Percentiles rank a stretch among this genome's conserved stretches.
These are phyloP conservation scores for Fusarium luffae DNA, from an alignment of 2,329 filamentous ascomycete species.

Conservation along the genomic window DNA sequence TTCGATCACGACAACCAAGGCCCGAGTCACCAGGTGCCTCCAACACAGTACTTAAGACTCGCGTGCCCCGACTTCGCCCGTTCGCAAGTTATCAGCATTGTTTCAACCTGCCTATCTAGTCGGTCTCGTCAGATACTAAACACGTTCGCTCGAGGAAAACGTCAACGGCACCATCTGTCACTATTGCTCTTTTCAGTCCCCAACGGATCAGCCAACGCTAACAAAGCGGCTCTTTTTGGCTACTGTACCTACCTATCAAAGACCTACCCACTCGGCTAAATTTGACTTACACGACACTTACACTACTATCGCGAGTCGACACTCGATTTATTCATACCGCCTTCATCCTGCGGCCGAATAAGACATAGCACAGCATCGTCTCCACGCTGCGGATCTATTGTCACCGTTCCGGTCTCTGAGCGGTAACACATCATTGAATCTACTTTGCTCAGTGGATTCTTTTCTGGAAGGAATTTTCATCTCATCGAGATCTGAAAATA, in stretches of 20 bases:
- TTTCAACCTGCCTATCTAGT: slow-evolving; percentile 7
- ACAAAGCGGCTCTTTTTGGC: slow-evolving; percentile 28
- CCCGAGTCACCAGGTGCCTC: slow-evolving; percentile 44
- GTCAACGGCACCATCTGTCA: slow-evolving; percentile 1
- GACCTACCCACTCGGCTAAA: slow-evolving; percentile 29
- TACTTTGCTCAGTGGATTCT: slow-evolving; percentile 35
- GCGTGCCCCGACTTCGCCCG: slow-evolving; percentile 43
- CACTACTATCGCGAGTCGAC: slow-evolving; percentile 28
- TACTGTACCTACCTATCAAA: slow-evolving; percentile 15
- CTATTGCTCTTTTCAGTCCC: slow-evolving; percentile 10
- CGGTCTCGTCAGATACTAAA: background rate
- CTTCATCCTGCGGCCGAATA: slow-evolving; percentile 34
- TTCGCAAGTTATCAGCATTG: slow-evolving; percentile 4
- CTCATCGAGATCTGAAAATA: slow-evolving; percentile 38
- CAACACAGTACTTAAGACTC: slow-evolving; percentile 43
- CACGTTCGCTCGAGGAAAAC: background rate
- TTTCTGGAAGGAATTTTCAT: slow-evolving; percentile 36
- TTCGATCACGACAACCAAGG: slow-evolving; percentile 39
- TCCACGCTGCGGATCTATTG: slow-evolving; percentile 43
- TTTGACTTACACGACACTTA: slow-evolving; percentile 42
- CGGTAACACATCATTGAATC: slow-evolving; percentile 41
- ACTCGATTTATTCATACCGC: slow-evolving; percentile 38
- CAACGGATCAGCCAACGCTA: slow-evolving; percentile 29
- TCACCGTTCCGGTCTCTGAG: slow-evolving; percentile 38
- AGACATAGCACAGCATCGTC: slow-evolving; percentile 42